Conservation (phyloP, 2,329 filamentous ascomycete species). For the Cordyceps fumosorosea region DNA sequence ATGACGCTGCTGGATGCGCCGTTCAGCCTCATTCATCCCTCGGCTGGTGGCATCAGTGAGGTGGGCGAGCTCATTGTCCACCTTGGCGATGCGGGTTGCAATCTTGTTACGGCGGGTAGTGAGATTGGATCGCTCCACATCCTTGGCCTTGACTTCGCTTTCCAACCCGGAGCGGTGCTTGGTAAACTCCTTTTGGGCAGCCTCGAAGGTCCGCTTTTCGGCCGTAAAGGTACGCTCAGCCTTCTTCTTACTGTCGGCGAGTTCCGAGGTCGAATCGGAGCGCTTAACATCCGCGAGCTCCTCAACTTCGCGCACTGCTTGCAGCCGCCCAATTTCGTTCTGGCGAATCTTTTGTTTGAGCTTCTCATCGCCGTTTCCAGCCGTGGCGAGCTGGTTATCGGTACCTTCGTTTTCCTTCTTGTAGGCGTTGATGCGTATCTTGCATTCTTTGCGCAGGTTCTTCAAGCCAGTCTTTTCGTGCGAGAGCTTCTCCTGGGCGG, state of each 20-base stretch:
- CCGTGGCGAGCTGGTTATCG: constrained; percentile 57
- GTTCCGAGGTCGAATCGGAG: constrained; percentile 57
- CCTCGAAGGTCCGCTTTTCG: constrained; percentile 55
- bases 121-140: constrained; percentile 56
- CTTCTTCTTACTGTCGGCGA: constrained; percentile 50
- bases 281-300: constrained; percentile 56
- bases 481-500: constrained; percentile 61
- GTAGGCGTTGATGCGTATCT: constrained; percentile 58
- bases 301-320: constrained; percentile 50
- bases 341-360: constrained; percentile 69
- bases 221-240: constrained; percentile 46
- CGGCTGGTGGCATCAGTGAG: constrained; percentile 63
- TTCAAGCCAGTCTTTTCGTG: constrained; percentile 66
- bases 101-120: constrained; percentile 68
- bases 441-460: constrained; percentile 67
- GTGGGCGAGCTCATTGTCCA: constrained; percentile 64
- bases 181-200: constrained; percentile 47
- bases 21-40: constrained; percentile 57
- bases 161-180: constrained; percentile 56
- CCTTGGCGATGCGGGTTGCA: constrained; percentile 62
- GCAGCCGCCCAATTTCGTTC: constrained; percentile 66
- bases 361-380: constrained; percentile 69
- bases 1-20: constrained; percentile 44
- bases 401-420: constrained; percentile 70
- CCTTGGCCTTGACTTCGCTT: constrained; percentile 54